Conservation (phyloP, 495 filamentous ascomycete species). For the Poronia punctata region DNA sequence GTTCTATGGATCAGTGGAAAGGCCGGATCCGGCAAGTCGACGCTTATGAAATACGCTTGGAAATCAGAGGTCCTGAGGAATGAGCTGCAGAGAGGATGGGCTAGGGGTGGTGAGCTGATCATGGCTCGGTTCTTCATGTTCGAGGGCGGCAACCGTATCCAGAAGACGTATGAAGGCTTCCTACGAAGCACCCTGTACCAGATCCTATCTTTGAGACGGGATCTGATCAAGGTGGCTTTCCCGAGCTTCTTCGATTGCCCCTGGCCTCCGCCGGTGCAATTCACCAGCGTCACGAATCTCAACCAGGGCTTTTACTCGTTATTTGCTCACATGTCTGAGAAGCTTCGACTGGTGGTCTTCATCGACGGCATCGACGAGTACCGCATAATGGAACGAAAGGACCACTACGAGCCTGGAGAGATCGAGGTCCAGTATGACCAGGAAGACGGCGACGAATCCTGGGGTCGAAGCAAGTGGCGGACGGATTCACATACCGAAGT, state of each 20-base stretch:
- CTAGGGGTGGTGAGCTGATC: conserved; percentile 17
- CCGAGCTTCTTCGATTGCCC: conserved; percentile 22
- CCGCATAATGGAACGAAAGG: conserved; percentile 25
- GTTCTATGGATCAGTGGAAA: conserved; percentile 30
- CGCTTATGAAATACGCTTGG: conserved; percentile 28
- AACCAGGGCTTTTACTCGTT: conserved; percentile 24
- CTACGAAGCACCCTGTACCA: conserved; percentile 32
- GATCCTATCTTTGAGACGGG: conserved; percentile 24
- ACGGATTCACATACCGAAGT: conserved; percentile 21
- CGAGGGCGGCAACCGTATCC: conserved; percentile 29
- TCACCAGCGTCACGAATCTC: conserved; percentile 22
- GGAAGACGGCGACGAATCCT: conserved; percentile 20
- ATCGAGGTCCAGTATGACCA: conserved; percentile 21
- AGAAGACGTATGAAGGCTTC: conserved; percentile 37
- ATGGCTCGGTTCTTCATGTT: conserved; percentile 36
- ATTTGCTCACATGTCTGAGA: conserved; percentile 22
- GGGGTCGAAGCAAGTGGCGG: conserved; percentile 25
- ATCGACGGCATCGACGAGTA: conserved; percentile 28
- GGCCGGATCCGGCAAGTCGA: conserved; percentile 30
- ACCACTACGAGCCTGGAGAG: conserved; percentile 20
- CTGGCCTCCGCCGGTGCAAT: conserved; percentile 23
- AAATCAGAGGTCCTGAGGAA: conserved; percentile 15
- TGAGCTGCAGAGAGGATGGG: conserved; percentile 19
- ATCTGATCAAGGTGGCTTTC: conserved; percentile 24
- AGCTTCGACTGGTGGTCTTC: conserved; percentile 20